Conservation (phyloP, 225 moss, liverwort and hornwort genomes). For the Asterella californica region DNA sequence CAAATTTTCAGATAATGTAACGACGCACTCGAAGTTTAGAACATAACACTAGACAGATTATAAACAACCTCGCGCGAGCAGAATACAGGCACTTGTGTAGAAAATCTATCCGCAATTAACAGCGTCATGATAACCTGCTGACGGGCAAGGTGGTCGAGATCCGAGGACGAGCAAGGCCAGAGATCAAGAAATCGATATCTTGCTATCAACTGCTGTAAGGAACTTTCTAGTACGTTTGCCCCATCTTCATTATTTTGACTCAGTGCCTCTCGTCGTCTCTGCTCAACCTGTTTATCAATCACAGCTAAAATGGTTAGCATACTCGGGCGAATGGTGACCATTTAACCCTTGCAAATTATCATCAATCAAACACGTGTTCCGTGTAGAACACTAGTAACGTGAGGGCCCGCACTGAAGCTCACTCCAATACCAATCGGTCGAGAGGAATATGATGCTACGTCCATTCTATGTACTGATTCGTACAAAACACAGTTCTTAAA, state of each 20-base stretch:
- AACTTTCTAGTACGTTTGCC: constrained; percentile 49
- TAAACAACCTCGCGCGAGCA: not conserved
- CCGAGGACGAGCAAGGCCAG: constrained; percentile 91
- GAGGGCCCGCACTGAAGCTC: not conserved
- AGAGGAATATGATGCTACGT: not conserved
- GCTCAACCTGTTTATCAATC: constrained; percentile 70
- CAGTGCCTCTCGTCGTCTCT: constrained; percentile 84
- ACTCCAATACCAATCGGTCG: not conserved
- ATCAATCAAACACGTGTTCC: not conserved
- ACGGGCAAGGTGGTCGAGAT: constrained; percentile 88
- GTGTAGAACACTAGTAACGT: not conserved
- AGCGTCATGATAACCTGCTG: constrained; percentile 58
- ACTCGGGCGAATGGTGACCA: not conserved
- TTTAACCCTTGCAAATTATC: not conserved
- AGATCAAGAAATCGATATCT: constrained; percentile 97
- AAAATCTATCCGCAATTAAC: not conserved
- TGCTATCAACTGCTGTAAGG: constrained; percentile 77
- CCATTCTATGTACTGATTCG: not conserved
- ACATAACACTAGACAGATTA: not conserved
- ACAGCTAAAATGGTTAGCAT: not conserved
- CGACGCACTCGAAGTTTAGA: too few relatives aligned
- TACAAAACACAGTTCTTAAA: not conserved
- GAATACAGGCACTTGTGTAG: not conserved
- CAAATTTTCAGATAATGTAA: not conserved
- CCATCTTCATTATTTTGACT: constrained; percentile 70